Percentiles rank a stretch among this genome's conserved stretches.
phyloP scores from a whole-genome alignment of 2,329 filamentous ascomycete species.

The Calcarisporium arbuscula region DNA sequence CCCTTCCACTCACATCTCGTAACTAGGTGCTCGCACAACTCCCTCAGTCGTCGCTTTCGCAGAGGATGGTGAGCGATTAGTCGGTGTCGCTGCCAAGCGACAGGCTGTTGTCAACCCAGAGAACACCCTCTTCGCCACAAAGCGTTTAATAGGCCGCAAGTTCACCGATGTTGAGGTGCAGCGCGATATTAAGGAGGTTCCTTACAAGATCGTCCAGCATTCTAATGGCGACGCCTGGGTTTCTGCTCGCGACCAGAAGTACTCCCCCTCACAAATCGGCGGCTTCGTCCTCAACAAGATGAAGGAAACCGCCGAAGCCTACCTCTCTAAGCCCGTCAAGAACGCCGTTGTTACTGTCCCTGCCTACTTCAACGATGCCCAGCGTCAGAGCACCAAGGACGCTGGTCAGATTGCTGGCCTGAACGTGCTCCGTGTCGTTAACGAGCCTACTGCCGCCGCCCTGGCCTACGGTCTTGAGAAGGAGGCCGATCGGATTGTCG shows the following conservation, averaged over 20 bases:
- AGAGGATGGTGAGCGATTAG: constrained; percentile 89
- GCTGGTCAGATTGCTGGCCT: constrained; percentile 93
- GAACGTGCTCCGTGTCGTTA: constrained; percentile 95
- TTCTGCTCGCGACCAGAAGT: constrained; percentile 85
- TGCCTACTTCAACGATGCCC: constrained; percentile 98
- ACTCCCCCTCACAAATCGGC: constrained; percentile 97
- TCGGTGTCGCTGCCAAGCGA: constrained; percentile 95
- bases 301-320: constrained; percentile 97
- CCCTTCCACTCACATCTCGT: too few species aligned
- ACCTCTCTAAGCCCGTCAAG: constrained; percentile 84
- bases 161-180: constrained; percentile 91
- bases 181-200: constrained; percentile 94
- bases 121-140: constrained; percentile 96
- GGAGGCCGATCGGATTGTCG: constrained; percentile 81
- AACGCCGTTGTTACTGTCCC: constrained; percentile 96
- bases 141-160: constrained; percentile 97
- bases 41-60: constrained; percentile 92
- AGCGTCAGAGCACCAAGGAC: constrained; percentile 97
- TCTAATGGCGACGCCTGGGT: constrained; percentile 96
- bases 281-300: constrained; percentile 96
- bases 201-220: constrained; percentile 98
- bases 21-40: constrained; percentile 34
- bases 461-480: constrained; percentile 96
- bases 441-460: constrained; percentile 94
- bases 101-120: constrained; percentile 98